Conservation (phyloP, 2,329 filamentous ascomycete genomes). For the Aspergillus transmontanensis region DNA sequence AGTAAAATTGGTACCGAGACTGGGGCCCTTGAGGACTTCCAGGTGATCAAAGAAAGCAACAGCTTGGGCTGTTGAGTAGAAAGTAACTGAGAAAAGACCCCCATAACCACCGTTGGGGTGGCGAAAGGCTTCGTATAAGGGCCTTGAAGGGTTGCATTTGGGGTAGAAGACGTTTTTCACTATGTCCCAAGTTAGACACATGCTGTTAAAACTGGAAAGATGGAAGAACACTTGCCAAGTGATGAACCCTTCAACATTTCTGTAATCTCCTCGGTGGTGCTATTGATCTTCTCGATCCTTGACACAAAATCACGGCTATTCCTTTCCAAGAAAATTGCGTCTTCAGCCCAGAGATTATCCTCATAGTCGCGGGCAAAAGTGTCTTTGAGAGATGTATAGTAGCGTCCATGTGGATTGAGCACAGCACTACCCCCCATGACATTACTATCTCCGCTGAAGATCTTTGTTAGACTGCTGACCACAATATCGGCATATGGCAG, state of each 20-base stretch:
- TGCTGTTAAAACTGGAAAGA: not conserved
- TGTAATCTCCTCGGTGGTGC: conserved; percentile 81
- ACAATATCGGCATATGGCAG: conserved; percentile 87
- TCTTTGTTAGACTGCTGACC: conserved; percentile 92
- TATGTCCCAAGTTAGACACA: conserved; percentile 39
- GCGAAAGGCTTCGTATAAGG: conserved; percentile 77
- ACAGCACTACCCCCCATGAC: conserved; percentile 87
- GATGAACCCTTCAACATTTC: conserved; percentile 65
- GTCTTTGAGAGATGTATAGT: conserved; percentile 70
- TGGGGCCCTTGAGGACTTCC: conserved; percentile 89
- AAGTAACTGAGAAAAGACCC: conserved; percentile 82
- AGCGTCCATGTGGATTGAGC: conserved; percentile 67
- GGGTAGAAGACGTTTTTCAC: conserved; percentile 88
- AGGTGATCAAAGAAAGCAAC: conserved; percentile 82
- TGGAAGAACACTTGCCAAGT: conserved; percentile 43
- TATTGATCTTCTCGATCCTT: conserved; percentile 81
- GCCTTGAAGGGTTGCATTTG: conserved; percentile 69
- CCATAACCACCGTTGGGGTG: conserved; percentile 81
- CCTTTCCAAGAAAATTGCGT: conserved; percentile 90
- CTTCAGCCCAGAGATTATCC: conserved; percentile 92
- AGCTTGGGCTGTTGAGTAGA: conserved; percentile 70
- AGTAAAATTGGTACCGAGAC: conserved; percentile 95
- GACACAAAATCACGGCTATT: conserved; percentile 91
- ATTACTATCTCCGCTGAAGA: conserved; percentile 96
- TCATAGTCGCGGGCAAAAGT: conserved; percentile 70